Evolutionary conservation across 2,329 filamentous ascomycete genomes (phyloP).

Genomic region (Botrytis byssoidea): DNA sequence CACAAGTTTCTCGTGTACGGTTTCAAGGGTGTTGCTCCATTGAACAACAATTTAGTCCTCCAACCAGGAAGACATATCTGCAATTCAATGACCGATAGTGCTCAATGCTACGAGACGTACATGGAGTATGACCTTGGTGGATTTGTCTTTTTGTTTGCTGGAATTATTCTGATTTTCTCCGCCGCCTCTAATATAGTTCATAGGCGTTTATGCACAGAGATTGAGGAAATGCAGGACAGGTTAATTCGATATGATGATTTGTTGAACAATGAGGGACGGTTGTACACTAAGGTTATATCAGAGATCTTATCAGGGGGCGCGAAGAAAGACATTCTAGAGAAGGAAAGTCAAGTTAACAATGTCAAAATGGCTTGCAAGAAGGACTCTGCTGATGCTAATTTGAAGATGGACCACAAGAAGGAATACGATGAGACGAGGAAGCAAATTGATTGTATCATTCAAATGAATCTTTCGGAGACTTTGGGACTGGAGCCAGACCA

Average conservation of each 20-base stretch:
- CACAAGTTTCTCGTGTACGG: background rate
- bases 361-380: background rate
- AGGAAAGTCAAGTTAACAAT: background rate
- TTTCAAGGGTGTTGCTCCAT: background rate
- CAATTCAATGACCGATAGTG: background rate
- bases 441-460: background rate
- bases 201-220: background rate
- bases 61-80: background rate
- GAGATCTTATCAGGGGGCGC: background rate
- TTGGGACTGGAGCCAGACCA: background rate
- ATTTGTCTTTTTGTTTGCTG: background rate
- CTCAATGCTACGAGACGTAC: background rate
- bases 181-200: background rate
- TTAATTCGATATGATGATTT: background rate
- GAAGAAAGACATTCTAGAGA: background rate
- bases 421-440: background rate
- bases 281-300: background rate
- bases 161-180: background rate
- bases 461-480: background rate
- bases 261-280: background rate
- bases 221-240: background rate
- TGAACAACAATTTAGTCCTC: background rate
- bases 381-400: background rate
- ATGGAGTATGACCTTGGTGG: background rate
- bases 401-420: background rate